phyloP scores from a whole-genome alignment of 305 asterid species.

The Fraxinus xanthoxyloides region DNA sequence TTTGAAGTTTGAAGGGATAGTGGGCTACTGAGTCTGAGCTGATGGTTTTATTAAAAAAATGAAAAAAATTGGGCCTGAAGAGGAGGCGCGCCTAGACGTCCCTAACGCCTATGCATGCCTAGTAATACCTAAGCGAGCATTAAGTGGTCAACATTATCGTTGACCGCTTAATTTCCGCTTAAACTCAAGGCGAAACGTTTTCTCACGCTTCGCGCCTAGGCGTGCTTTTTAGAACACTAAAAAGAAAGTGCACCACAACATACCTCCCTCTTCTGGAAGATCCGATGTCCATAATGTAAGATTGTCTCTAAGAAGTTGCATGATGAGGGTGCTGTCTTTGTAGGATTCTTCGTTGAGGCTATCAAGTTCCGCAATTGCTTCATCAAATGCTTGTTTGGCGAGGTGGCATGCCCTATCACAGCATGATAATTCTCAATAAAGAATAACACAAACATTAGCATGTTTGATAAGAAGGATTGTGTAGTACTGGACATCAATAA shows the following conservation, averaged over 20 bases:
- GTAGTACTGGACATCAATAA: neutral
- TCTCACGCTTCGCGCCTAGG: too few species aligned
- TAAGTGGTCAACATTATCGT: too few species aligned
- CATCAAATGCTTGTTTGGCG: constrained; percentile 84
- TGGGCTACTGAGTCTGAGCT: too few species aligned
- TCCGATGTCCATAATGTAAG: constrained; percentile 83
- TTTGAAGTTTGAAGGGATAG: too few species aligned
- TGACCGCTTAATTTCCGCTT: too few species aligned
- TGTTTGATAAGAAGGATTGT: neutral
- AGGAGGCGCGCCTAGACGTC: too few species aligned
- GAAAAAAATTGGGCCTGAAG: too few species aligned
- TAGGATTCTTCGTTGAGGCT: constrained; percentile 74
- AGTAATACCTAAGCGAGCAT: too few species aligned
- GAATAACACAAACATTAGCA: neutral
- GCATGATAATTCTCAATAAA: neutral
- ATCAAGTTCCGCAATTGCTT: constrained; percentile 83
- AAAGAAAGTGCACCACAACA: neutral
- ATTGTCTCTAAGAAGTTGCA: constrained; percentile 91
- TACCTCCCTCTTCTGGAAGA: constrained; percentile 81
- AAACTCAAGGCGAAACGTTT: too few species aligned
- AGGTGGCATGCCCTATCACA: constrained; percentile 76
- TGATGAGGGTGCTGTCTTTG: constrained; percentile 84
- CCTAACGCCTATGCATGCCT: too few species aligned
- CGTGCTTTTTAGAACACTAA: too few species aligned
- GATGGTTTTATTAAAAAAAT: too few species aligned